Evolutionary conservation across 2,329 filamentous ascomycete species (phyloP), one percentile per base, ranked within the genome.

Genomic region (Fusarium sp.): DNA sequence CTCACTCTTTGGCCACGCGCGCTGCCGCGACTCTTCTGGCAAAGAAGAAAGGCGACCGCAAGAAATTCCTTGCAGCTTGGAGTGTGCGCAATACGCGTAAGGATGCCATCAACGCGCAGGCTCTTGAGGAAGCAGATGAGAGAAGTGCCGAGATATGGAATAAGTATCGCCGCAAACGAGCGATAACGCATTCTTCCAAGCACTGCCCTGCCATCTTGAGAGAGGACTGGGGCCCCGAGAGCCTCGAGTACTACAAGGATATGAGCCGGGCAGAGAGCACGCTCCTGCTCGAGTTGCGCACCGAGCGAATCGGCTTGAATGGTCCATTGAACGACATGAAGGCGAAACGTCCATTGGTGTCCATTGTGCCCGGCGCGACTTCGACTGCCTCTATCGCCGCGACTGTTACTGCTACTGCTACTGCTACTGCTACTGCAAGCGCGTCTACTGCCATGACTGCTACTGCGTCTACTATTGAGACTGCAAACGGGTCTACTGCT

Each of bases 211-310:
- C 8, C 0, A n/a, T 22, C 1, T 3, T 53, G 1, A 22, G 15
- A 5, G 47, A 62, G 26, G 26, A 13, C 1, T 50, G 45, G 41
- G 58, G 58, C 6, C 37, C 11, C 2, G 4, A 43, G 19, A 53
- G 41, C 7, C 35, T 62, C 0, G 3, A 13, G 10, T 41, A 52
- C 19, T 58, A 62, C 24, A 19, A 30, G 11, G 19, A 19, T 13
- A 7, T 52, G 8, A 40, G 7, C 5, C 46, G 58, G 1, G 41
- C 46, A 1, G 40, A 53, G 19, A 37, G 32, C 2, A 59, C 58
- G 6, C 40, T 62, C 5, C 32, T 51, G 5, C 13, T 62, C 4
- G 53, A 62, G 2, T 26, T 57, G 15, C 28, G 41, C 9, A 62
- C 54, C 10, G 47, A 47, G 41, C 24, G 30, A 10, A 30, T 62